These are phyloP conservation scores for Urostyla sp. DNA, from an alignment of 73 alveolate species.

Conservation along the genomic window DNA sequence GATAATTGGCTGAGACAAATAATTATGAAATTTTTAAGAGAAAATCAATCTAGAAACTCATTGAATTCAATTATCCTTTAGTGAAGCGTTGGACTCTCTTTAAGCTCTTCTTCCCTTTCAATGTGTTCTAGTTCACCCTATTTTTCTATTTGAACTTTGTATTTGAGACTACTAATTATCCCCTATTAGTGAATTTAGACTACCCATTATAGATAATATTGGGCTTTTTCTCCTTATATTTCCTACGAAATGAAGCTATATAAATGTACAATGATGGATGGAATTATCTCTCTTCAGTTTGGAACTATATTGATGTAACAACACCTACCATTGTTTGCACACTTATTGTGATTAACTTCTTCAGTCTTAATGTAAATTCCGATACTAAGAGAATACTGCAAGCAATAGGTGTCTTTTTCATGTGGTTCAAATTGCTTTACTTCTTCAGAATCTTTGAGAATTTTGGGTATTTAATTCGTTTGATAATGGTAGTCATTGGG, in stretches of 20 bases:
- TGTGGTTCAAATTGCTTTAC: constrained; percentile 71
- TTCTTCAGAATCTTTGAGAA: constrained; percentile 59
- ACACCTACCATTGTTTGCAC: constrained; percentile 34
- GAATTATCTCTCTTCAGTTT: constrained; percentile 22
- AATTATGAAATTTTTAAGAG: constrained; percentile 25
- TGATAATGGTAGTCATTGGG: constrained; percentile 52
- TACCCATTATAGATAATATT: constrained; percentile 26
- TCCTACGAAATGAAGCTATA: constrained; percentile 24
- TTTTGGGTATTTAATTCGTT: constrained; percentile 58
- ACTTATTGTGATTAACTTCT: constrained; percentile 15
- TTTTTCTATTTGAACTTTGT: constrained; percentile 1
- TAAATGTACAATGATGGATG: constrained; percentile 24
- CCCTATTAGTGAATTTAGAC: neutral
- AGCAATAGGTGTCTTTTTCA: constrained; percentile 31
- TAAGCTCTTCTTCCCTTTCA: constrained; percentile 13
- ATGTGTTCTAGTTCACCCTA: constrained; percentile 23
- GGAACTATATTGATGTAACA: constrained; percentile 45
- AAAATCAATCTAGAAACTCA: constrained; percentile 34
- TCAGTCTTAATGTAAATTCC: constrained; percentile 12
- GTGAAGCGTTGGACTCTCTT: constrained; percentile 36
- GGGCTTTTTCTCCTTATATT: constrained; percentile 25
- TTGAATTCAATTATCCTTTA: constrained; percentile 36
- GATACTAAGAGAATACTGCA: neutral
- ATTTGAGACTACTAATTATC: neutral
- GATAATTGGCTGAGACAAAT: constrained; percentile 33